Conservation (phyloP, 495 filamentous ascomycete genomes). For the Aspergillus nanangensis region DNA sequence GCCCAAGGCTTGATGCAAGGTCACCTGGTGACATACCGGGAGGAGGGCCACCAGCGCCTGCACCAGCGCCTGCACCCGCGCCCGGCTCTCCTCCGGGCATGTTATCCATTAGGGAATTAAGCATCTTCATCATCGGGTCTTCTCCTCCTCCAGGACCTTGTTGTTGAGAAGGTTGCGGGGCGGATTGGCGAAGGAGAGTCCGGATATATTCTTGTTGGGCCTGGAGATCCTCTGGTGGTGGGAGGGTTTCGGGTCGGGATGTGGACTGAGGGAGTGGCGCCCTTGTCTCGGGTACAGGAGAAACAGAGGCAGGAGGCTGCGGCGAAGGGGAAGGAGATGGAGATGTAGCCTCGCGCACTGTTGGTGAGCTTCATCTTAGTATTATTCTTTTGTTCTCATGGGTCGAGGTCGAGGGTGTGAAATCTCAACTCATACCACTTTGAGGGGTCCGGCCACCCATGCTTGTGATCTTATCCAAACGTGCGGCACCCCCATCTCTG, state of each 20-base stretch:
- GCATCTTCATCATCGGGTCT: constrained; percentile 59
- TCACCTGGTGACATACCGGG: constrained; percentile 32
- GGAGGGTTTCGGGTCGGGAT: background rate
- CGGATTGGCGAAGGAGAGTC: constrained; percentile 33
- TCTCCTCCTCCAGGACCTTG: constrained; percentile 27
- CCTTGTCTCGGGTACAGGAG: constrained; percentile 14
- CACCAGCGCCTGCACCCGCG: constrained; percentile 11
- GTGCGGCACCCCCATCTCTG: constrained; percentile 69
- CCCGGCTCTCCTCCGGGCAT: constrained; percentile 13
- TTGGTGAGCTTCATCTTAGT: background rate
- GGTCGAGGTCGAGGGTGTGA: background rate
- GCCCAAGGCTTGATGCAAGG: constrained; percentile 27
- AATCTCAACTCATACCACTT: constrained; percentile 25
- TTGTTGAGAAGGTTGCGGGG: constrained; percentile 24
- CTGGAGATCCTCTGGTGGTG: constrained; percentile 24
- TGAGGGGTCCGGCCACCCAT: constrained; percentile 62
- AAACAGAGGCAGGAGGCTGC: constrained; percentile 12
- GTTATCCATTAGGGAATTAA: constrained; percentile 55
- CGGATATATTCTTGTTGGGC: constrained; percentile 43
- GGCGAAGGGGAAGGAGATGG: constrained; percentile 30
- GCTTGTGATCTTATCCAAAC: constrained; percentile 82
- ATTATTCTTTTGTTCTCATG: background rate
- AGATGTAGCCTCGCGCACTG: constrained; percentile 29
- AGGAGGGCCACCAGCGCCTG: constrained; percentile 19
- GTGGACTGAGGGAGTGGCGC: constrained; percentile 2